Percentiles rank a stretch among this genome's conserved stretches.
Evolutionary conservation across 352 stramenopile genomes (phyloP).

Genomic region (Thalassiosira hispida): DNA sequence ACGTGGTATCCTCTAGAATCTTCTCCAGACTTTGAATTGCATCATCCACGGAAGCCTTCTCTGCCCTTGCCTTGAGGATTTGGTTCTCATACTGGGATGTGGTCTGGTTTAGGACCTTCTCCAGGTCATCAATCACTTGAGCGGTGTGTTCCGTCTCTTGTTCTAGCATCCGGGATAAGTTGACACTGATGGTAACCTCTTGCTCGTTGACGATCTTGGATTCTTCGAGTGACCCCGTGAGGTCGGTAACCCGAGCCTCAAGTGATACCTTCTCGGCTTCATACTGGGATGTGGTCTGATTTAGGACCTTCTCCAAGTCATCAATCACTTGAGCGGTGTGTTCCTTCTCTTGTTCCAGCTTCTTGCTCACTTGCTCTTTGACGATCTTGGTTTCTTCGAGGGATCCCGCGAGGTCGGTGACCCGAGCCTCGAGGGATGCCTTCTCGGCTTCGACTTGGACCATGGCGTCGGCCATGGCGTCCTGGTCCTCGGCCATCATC

Average conservation of each 20-base stretch:
- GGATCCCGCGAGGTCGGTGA: not conserved
- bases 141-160: no score
- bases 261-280: no score
- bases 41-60: no score
- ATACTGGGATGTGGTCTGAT: no score
- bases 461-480: not conserved
- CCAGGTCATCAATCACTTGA: not conserved
- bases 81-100: no score
- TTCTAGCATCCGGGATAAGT: no score
- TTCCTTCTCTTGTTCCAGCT: no score
- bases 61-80: no score
- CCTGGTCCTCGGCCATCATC: not conserved
- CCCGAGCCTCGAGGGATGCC: not conserved
- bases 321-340: not conserved
- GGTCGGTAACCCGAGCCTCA: not conserved
- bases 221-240: not conserved
- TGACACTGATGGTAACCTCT: not conserved
- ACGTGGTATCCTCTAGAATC: conserved; percentile 7
- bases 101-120: no score
- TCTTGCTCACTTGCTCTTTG: conserved; percentile 1
- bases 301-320: not conserved
- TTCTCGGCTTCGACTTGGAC: no score
- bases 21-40: conserved; percentile 1
- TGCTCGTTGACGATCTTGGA: conserved; percentile 6
- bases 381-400: conserved; percentile 2